A percentile compares a stretch with the other conserved stretches of the same genome.
These are phyloP conservation scores for Hypoxylon sp. DNA, from an alignment of 2,329 filamentous ascomycete genomes.

Conservation along the genomic window DNA sequence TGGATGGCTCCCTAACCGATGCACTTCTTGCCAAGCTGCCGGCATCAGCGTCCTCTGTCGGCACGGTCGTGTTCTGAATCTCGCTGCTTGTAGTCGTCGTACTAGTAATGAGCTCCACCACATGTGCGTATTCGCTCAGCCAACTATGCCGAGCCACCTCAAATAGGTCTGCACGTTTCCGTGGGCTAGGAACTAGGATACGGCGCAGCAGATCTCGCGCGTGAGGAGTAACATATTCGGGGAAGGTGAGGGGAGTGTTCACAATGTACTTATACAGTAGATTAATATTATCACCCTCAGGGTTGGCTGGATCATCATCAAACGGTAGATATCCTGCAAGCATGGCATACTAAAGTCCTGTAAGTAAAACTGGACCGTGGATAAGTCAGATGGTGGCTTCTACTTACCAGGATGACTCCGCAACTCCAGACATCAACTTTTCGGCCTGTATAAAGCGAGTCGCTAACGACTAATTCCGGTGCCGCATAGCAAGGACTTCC, in stretches of 20 bases:
- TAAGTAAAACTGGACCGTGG: constrained; percentile 44
- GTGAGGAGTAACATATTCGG: constrained; percentile 98
- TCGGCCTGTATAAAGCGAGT: constrained; percentile 95
- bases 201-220: constrained; percentile 91
- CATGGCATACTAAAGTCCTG: constrained; percentile 88
- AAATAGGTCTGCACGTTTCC: constrained; percentile 95
- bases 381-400: not conserved
- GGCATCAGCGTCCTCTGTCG: constrained; percentile 70
- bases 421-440: constrained; percentile 99
- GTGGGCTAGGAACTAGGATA: constrained; percentile 94
- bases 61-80: constrained; percentile 83
- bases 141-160: constrained; percentile 98
- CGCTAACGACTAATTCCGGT: constrained; percentile 95
- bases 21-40: constrained; percentile 84
- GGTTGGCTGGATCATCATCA: constrained; percentile 97
- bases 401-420: constrained; percentile 92
- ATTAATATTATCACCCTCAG: constrained; percentile 99
- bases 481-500: constrained; percentile 98
- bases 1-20: constrained; percentile 90
- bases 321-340: constrained; percentile 97
- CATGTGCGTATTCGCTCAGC: constrained; percentile 96
- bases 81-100: constrained; percentile 90
- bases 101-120: constrained; percentile 97
- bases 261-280: constrained; percentile 99
- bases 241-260: constrained; percentile 95